Evolutionary conservation across 116 monocot species (phyloP).

Genomic region (Iris pallida): DNA sequence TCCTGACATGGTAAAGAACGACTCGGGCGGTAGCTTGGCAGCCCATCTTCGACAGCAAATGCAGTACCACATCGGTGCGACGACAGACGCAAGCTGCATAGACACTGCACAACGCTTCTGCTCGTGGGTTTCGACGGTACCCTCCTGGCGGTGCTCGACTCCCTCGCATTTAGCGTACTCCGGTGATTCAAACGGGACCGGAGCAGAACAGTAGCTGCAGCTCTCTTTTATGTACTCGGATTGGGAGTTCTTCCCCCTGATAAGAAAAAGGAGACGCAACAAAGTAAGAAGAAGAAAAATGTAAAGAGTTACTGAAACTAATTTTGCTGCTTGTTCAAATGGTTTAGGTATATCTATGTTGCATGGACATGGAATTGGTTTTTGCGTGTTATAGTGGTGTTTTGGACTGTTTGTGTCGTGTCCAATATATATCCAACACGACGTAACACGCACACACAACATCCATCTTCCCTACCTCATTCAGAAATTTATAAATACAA

Average conservation of each 20-base stretch:
- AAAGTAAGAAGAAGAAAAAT: background rate
- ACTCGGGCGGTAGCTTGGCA: constrained; percentile 28
- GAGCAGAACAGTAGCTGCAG: constrained; percentile 61
- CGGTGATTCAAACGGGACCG: constrained; percentile 59
- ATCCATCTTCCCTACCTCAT: too few relatives aligned
- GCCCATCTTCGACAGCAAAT: constrained; percentile 55
- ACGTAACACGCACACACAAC: too few relatives aligned
- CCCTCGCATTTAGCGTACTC: constrained; percentile 47
- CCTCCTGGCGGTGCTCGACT: background rate
- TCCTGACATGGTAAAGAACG: constrained; percentile 43
- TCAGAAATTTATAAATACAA: too few relatives aligned
- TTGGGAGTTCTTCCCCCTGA: constrained; percentile 20
- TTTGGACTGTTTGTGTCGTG: too few relatives aligned
- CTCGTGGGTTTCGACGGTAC: constrained; percentile 1
- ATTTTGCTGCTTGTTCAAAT: background rate
- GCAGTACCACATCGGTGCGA: constrained; percentile 54
- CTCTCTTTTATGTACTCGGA: constrained; percentile 28
- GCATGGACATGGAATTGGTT: background rate
- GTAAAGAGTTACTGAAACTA: background rate
- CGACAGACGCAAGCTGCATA: constrained; percentile 51
- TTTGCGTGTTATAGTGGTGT: too few relatives aligned
- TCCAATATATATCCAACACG: too few relatives aligned
- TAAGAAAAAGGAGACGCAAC: constrained; percentile 1
- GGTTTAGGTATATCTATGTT: background rate
- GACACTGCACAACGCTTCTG: constrained; percentile 46